Base-by-base conservation (phyloP, 2,329 filamentous ascomycete genomes). In the Epichloe sylvatica region DNA sequence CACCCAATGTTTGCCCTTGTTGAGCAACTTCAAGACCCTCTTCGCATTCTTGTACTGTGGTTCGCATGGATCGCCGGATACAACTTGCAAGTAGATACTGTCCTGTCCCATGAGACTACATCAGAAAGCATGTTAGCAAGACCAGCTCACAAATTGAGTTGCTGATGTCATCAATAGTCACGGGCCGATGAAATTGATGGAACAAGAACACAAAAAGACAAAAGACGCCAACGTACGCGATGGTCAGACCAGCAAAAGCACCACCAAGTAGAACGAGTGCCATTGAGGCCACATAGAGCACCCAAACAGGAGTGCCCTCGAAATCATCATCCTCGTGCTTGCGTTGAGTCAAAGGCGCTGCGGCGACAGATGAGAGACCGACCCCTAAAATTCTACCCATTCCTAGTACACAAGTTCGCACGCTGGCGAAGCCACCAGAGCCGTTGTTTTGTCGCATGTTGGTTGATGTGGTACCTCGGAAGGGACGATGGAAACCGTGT, bases 1-100 rank as follows among this genome's bases (percentile, higher is more conserved):
- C 19, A 98, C 91, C 92, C 92, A 98, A 67, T 98, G 92, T 66
- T 98, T 98, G 59, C 92, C 92, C 59, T 79, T 84, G 55, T 87
- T 81, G 50, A 98, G 70, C 30, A 98, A 72, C 41, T 80, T 75
- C 57, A 92, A 75, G 11, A 98, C 92, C 55, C 80, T 83, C 50
- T 77, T 78, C 0, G 92, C 92, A 62, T 96, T 88, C 62, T 81
- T 87, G 61, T 83, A 83, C 68, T 97, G 91, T n/a, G 81, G 74
- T 49, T 84, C 88, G 66, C 87, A 83, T 43, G 85, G 82, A 49
- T 92, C 94, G 39, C 84, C 83, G 47, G 89, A 82, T 55, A 98
- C 84, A 55, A 98, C 92, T 68, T 96, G 92, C 15, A 98, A 78
- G 66, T 98, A 96, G 60, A 97, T 94, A 66, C 94, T 90, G 70